Evolutionary conservation across 192 early-diverging fungal species (phyloP).

Genomic region (Umbelopsis isabellina): DNA sequence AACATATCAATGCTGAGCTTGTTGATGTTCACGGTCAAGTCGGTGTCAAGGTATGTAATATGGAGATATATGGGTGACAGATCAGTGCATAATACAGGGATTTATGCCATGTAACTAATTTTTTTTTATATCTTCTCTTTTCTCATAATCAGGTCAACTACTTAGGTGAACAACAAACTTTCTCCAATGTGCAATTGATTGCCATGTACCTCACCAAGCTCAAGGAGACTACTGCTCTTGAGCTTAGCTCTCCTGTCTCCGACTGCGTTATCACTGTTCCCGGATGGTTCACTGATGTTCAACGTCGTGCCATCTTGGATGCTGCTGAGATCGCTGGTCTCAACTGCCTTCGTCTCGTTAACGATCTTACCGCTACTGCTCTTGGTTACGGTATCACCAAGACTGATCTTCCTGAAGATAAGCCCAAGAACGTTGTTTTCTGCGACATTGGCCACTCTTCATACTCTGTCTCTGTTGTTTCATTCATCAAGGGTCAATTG

Average conservation of each 20-base stretch:
- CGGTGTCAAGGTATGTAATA: constrained; percentile 64
- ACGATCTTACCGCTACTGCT: constrained; percentile 92
- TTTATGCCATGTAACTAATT: neutral
- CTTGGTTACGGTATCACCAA: constrained; percentile 99
- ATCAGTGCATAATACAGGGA: neutral
- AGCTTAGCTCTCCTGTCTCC: constrained; percentile 83
- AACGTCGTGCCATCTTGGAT: constrained; percentile 86
- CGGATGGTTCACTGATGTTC: constrained; percentile 92
- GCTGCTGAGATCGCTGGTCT: constrained; percentile 87
- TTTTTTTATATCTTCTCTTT: constrained; percentile 23
- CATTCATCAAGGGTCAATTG: constrained; percentile 96
- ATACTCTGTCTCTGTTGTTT: constrained; percentile 75
- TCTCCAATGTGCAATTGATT: constrained; percentile 87
- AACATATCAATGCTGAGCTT: constrained; percentile 82
- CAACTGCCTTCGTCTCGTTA: constrained; percentile 89
- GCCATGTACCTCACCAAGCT: constrained; percentile 96
- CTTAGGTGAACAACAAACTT: constrained; percentile 73
- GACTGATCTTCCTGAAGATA: constrained; percentile 94
- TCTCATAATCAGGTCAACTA: constrained; percentile 65
- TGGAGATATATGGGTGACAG: neutral
- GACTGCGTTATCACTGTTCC: constrained; percentile 95
- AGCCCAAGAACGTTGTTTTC: constrained; percentile 88
- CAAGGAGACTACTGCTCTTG: constrained; percentile 83
- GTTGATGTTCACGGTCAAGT: constrained; percentile 83
- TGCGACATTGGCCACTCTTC: constrained; percentile 92